Conservation (phyloP, 768 basidiomycete species). For the Tubosaeta brunneosetosa region DNA sequence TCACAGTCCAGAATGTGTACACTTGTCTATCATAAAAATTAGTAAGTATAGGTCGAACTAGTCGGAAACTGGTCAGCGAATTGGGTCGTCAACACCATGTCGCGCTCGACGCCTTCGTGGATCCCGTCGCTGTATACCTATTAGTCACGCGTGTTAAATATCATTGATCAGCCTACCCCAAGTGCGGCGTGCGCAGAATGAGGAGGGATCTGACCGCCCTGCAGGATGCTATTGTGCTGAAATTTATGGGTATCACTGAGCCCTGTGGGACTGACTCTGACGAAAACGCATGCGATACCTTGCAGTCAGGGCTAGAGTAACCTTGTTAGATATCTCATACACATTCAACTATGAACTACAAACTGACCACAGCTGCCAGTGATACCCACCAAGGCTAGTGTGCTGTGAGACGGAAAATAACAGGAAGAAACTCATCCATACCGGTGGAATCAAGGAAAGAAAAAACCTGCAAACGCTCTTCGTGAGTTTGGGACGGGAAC, state of each 20-base stretch:
- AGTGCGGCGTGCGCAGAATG: neutral
- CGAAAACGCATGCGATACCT: slow-evolving; percentile 1
- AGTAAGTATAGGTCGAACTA: slow-evolving; percentile 15
- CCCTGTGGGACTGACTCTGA: neutral
- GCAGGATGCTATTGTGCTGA: slow-evolving; percentile 13
- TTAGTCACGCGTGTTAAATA: neutral
- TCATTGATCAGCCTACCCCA: neutral
- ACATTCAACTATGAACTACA: neutral
- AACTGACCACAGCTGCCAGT: slow-evolving; percentile 7
- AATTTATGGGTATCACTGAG: neutral
- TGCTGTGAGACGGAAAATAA: neutral
- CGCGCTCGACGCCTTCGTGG: neutral
- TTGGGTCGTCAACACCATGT: slow-evolving; percentile 5
- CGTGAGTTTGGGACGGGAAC: neutral
- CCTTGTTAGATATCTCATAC: neutral
- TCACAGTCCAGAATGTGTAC: neutral
- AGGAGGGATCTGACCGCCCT: slow-evolving; percentile 16
- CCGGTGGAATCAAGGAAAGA: slow-evolving; percentile 3
- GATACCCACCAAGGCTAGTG: slow-evolving; percentile 8
- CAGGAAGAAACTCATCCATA: neutral
- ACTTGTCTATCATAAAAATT: slow-evolving; percentile 6
- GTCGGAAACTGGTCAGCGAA: neutral
- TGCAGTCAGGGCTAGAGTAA: slow-evolving; percentile 6
- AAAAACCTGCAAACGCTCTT: slow-evolving; percentile 5
- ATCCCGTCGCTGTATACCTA: neutral